Base-by-base conservation (phyloP, 305 asterid species). In the Fraxinus greggii region DNA sequence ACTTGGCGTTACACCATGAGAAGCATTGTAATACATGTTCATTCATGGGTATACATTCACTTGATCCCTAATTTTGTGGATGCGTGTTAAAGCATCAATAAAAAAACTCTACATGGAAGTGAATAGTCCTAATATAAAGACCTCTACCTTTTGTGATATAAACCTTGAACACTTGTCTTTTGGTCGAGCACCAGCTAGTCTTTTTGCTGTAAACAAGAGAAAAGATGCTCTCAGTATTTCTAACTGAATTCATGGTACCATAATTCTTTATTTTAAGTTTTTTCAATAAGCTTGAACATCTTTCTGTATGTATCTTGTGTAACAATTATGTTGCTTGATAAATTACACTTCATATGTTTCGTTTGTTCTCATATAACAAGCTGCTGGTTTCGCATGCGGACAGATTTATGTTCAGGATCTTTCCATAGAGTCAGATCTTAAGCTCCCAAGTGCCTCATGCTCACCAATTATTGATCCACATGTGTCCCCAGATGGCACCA, bases 391-490 rank as follows among this genome's bases (percentile, higher is more conserved):
- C 54, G 79, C 86, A 38, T 75, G 63, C 81, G 78, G 45, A 78
- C 98, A 95, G 99, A 82, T 95, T 80, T 95, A 92, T 89, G 54
- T 92, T 81, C 97, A 93, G 90, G 94, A 91, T 74, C 69, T 75
- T 81, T 83, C 76, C 45, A 88, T 59, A 82, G 88, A 87, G 65
- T 83, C 95, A 74, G 94, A 92, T 83, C 94, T 92, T 83, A 89
- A 86, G 90, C 88, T 95, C 84, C 86, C 93, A 35, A 89, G 93
- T 86, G 85, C 86, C 24, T 83, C 96, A 76, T 79, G 87, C 77
- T 90, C 93, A 3, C 97, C 99, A 70, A 84, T 95, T 84, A 88
- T 93, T 81, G 99, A 95, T 88, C 97, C 99, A 72, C 99, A 90
- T 84, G 79, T 87, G 78, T 93, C 99, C 82, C 99, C 98, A 4